Evolutionary conservation across 1,139 yeast genomes (phyloP), one percentile per base, ranked within the genome.

Genomic region (Hansenula sp.): DNA sequence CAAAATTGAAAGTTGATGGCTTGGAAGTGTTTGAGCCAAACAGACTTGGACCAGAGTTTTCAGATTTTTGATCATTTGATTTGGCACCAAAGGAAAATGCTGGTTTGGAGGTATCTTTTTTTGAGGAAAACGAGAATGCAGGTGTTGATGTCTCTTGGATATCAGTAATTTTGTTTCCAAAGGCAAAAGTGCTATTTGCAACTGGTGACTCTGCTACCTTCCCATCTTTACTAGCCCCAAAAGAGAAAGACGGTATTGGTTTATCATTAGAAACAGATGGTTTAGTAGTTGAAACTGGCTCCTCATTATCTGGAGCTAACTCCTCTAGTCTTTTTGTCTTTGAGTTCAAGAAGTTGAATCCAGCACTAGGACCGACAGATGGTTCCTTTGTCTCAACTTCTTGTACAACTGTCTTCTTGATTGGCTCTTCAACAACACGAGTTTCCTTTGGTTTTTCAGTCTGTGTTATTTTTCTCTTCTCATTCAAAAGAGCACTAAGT

Each of bases 341-440:
- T 9, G 31, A 27, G 10, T 27, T 37, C 32, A 53, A 22, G 44
- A 55, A 55, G 34, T 50, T 53, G 46, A 55, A 55, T 1, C 59
- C 59, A 8, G 59, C 51, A 43, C 59, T 55, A 41, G 59, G 59
- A 2, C 57, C 59, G 13, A 29, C 27, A 12, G 20, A 26, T 24
- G 24, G 9, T 22, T 29, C 38, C 19, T 42, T 38, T 11, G 14
- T 13, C 16, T 19, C 17, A 26, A 16, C 25, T 34, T 27, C 30
- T 18, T n/a, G 12, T 14, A 14, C 21, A 14, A 3, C 33, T 16
- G 26, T 30, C 9, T 21, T 4, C 13, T 24, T 24, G 13, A 24
- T 13, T 5, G 32, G 32, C 16, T 32, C 25, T 20, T 20, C 26
- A 24, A 24, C 26, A 9, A 21, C n/a, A n/a, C n/a, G n/a, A n/a